Base-by-base conservation (phyloP, 1,284 basidiomycete species). In the Porodaedalea pini region DNA sequence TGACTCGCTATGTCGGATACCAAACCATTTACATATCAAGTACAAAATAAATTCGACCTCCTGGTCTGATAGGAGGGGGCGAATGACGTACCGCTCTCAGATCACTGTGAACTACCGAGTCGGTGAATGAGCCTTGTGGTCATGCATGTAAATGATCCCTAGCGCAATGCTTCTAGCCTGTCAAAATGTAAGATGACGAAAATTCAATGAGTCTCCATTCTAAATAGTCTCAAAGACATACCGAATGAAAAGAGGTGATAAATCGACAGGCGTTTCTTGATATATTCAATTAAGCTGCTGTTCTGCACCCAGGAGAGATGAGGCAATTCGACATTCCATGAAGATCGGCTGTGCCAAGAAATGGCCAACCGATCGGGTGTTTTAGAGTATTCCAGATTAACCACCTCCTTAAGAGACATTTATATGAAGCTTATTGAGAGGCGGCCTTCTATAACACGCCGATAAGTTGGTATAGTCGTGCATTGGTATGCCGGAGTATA, bases 31-130 rank as follows among this genome's bases (percentile, higher is more conserved):
- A 34, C 59, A 60, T 62, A 27, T 2, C 8, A 11, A n/a, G n/a
- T 8, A 43, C 11, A 21, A n/a, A 54, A 48, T 23, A 15, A 47
- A 29, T 21, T 11, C 5, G 37, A 2, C 44, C 15, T n/a, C 39
- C 44, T 19, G 27, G 13, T 31, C 15, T 23, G n/a, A 10, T 3
- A 27, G 19, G 8, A 36, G 4, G 2, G 27, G 2, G 40, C n/a
- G n/a, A n/a, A 31, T 0, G n/a, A 47, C 55, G n/a, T 43, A 60
- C 59, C 10, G 50, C 59, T 53, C 49, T 21, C 8, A 60, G 39
- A 48, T 60, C 59, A 3, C 59, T 57, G 43, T 60, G 59, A n/a
- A 60, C 41, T 1, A 60, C 54, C n/a, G n/a, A n/a, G n/a, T n/a
- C n/a, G n/a, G n/a, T 7, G 54, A 36, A n/a, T n/a, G n/a, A 19